Evolutionary conservation across 163 green algal species (phyloP).

Genomic region (Volvox carteri): DNA sequence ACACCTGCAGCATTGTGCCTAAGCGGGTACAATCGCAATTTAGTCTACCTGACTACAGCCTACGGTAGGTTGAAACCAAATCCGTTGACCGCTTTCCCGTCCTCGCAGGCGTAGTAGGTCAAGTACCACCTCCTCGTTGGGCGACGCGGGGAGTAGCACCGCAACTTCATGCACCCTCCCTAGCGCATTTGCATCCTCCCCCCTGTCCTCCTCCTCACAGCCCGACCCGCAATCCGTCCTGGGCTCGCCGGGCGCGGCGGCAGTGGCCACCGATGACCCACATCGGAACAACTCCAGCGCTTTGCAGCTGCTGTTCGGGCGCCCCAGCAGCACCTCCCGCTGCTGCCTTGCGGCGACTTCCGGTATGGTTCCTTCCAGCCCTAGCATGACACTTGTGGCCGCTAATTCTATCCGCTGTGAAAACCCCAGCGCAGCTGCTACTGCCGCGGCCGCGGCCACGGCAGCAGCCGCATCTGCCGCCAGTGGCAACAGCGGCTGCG

Average conservation of each 20-base stretch:
- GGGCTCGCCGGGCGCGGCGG: neutral
- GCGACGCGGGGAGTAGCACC: neutral
- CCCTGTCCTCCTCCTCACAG: neutral
- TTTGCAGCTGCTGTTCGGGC: neutral
- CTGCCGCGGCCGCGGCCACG: too few relatives aligned
- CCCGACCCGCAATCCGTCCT: neutral
- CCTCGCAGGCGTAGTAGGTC: neutral
- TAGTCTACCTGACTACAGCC: too few relatives aligned
- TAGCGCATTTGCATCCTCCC: neutral
- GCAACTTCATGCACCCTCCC: neutral
- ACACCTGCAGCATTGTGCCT: too few relatives aligned
- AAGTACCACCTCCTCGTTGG: conserved; percentile 1
- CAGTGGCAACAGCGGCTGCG: too few relatives aligned
- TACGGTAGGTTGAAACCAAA: too few relatives aligned
- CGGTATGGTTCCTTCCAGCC: too few relatives aligned
- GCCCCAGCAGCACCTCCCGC: neutral
- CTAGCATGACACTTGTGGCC: too few relatives aligned
- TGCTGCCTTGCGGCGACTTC: neutral
- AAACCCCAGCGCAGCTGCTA: too few relatives aligned
- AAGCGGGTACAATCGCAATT: too few relatives aligned
- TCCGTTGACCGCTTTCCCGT: too few relatives aligned
- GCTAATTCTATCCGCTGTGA: too few relatives aligned
- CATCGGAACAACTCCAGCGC: neutral
- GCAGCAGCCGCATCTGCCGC: too few relatives aligned
- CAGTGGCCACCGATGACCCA: neutral